Percentiles rank a stretch among this genome's conserved stretches.
Conservation (phyloP, 2,329 filamentous ascomycete species). For the Trichoderma brevicompactum region DNA sequence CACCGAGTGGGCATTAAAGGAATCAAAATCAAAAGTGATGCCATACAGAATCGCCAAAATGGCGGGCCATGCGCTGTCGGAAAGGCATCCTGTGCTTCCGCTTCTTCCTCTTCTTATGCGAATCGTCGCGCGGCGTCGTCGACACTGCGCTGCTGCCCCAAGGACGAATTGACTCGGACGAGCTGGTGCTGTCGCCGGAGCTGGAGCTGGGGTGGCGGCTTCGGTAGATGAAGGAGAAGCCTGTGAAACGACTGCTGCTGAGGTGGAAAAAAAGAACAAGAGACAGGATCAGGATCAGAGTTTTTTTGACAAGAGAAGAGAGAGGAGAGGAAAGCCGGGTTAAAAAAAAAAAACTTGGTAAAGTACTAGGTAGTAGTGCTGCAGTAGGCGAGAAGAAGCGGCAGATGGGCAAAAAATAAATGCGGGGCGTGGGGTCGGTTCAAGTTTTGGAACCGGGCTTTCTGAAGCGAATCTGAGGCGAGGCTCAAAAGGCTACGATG, state of each 20-base stretch:
- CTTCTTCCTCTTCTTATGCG: constrained; percentile 29
- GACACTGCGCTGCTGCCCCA: constrained; percentile 16
- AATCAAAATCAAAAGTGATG: not conserved
- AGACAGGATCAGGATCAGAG: not conserved
- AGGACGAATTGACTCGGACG: constrained; percentile 22
- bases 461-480: constrained; percentile 18
- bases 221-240: constrained; percentile 23
- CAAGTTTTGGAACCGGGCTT: constrained; percentile 4
- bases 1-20: not conserved
- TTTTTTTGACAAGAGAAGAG: not conserved
- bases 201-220: constrained; percentile 21
- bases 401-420: constrained; percentile 17
- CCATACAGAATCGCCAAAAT: constrained; percentile 52
- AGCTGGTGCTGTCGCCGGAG: constrained; percentile 23
- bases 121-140: constrained; percentile 15
- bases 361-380: not conserved
- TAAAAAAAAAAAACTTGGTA: constrained; percentile 8
- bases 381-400: not conserved
- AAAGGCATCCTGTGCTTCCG: constrained; percentile 44
- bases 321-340: not conserved
- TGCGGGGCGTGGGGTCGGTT: constrained; percentile 27
- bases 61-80: constrained; percentile 50
- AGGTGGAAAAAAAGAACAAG: not conserved
- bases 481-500: not conserved
- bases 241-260: constrained; percentile 19